phyloP scores from a whole-genome alignment of 768 basidiomycete species.

The Naematelia aurantialba region DNA sequence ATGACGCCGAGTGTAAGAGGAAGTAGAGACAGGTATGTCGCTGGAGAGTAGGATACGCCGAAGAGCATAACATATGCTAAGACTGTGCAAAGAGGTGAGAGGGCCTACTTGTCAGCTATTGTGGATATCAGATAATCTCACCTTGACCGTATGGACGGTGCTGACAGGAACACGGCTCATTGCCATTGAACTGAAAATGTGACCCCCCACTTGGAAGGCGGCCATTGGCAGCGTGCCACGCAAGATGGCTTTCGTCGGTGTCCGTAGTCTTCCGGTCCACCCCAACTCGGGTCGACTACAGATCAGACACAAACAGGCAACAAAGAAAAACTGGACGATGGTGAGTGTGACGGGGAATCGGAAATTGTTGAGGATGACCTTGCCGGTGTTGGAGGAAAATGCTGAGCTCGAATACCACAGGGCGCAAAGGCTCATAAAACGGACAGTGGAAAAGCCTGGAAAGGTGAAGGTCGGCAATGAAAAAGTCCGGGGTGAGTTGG shows the following conservation, averaged over 20 bases:
- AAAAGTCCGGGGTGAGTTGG: slow-evolving; percentile 27
- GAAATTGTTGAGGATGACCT: slow-evolving; percentile 87
- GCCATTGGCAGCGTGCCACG: slow-evolving; percentile 88
- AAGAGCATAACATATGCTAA: slow-evolving; percentile 91
- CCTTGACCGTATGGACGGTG: slow-evolving; percentile 99
- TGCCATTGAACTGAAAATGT: slow-evolving; percentile 96
- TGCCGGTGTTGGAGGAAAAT: slow-evolving; percentile 92
- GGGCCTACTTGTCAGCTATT: slow-evolving; percentile 61
- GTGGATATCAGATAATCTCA: slow-evolving; percentile 50
- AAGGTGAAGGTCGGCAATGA: slow-evolving; percentile 23
- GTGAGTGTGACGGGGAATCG: slow-evolving; percentile 94
- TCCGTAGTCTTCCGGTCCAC: slow-evolving; percentile 58
- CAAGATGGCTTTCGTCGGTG: slow-evolving; percentile 69
- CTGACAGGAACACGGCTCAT: slow-evolving; percentile 94
- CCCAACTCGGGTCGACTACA: slow-evolving; percentile 56
- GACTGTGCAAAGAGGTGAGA: slow-evolving; percentile 96
- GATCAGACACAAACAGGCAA: slow-evolving; percentile 77
- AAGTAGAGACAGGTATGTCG: slow-evolving; percentile 88
- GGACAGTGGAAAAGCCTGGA: slow-evolving; percentile 30
- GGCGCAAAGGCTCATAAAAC: slow-evolving; percentile 74
- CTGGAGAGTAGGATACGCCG: slow-evolving; percentile 83
- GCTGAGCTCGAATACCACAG: slow-evolving; percentile 95
- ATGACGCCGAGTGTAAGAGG: slow-evolving; percentile 95
- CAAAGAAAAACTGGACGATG: slow-evolving; percentile 94
- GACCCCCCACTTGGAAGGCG: slow-evolving; percentile 93